Evolutionary conservation across 306 rosid genomes (phyloP).

Genomic region (Cicer bijugum): DNA sequence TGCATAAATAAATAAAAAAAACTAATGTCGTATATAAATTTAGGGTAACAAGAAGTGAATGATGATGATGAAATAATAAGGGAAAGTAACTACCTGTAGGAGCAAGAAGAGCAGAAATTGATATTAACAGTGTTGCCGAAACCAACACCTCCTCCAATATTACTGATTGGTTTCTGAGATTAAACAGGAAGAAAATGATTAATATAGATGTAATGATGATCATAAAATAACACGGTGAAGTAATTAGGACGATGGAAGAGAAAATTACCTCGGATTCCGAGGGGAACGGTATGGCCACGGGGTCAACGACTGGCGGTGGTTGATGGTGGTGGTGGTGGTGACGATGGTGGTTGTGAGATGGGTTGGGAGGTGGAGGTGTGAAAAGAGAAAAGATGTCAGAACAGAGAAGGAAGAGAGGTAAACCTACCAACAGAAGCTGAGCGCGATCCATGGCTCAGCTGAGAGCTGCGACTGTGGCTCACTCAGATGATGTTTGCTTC

Average conservation of each 20-base stretch:
- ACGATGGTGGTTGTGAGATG: conserved; percentile 40
- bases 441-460: conserved; percentile 63
- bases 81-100: conserved; percentile 54
- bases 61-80: not conserved
- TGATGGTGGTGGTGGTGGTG: conserved; percentile 44
- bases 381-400: conserved; percentile 61
- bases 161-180: conserved; percentile 51
- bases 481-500: not conserved
- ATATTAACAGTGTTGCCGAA: conserved; percentile 64
- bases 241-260: conserved; percentile 4
- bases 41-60: not conserved
- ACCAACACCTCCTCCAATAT: conserved; percentile 55
- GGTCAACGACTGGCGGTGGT: conserved; percentile 45
- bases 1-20: not conserved
- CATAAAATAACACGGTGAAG: not conserved
- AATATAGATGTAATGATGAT: not conserved
- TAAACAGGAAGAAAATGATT: not conserved
- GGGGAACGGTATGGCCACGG: conserved; percentile 31
- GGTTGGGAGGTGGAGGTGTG: conserved; percentile 54
- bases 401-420: conserved; percentile 69
- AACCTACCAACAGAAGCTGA: conserved; percentile 59
- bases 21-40: not conserved
- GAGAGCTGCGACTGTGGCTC: not conserved
- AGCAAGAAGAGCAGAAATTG: conserved; percentile 75
- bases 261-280: conserved; percentile 43